Evolutionary conservation across 257 asterid genomes (phyloP).

Genomic region (Ajuga chamaepitys): DNA sequence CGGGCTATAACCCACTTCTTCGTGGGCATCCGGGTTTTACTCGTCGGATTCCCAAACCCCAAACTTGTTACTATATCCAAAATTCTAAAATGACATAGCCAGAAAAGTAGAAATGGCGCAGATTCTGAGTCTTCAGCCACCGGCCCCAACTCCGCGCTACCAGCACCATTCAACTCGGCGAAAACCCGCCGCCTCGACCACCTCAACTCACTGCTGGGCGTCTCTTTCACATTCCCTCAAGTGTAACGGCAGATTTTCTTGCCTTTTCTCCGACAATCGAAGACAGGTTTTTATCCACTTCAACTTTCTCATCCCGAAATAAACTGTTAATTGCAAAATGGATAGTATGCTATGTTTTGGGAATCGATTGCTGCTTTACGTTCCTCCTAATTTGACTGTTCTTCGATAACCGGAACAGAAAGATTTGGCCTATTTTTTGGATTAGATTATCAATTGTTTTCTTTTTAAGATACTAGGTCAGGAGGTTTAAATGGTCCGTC

Average conservation of each 20-base stretch:
- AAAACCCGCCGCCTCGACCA: constrained; percentile 3
- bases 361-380: not conserved
- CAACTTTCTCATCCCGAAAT: not conserved
- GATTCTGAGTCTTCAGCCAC: constrained; percentile 36
- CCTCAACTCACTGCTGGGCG: constrained; percentile 29
- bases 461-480: no score
- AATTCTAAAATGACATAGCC: not conserved
- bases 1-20: no score
- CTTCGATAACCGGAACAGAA: not conserved
- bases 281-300: constrained; percentile 43
- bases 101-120: constrained; percentile 42
- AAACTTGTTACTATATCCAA: not conserved
- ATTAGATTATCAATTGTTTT: no score
- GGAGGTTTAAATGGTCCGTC: constrained; percentile 1
- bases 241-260: constrained; percentile 46
- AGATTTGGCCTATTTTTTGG: not conserved
- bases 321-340: not conserved
- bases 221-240: constrained; percentile 32
- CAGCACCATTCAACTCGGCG: constrained; percentile 19
- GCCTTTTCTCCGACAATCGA: constrained; percentile 70
- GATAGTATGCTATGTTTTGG: not conserved
- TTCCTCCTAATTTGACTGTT: not conserved
- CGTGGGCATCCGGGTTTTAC: not conserved
- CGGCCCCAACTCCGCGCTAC: constrained; percentile 22
- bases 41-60: not conserved